These are phyloP conservation scores for Daldinia concentrica DNA, from an alignment of 495 filamentous ascomycete genomes.

Conservation along the genomic window DNA sequence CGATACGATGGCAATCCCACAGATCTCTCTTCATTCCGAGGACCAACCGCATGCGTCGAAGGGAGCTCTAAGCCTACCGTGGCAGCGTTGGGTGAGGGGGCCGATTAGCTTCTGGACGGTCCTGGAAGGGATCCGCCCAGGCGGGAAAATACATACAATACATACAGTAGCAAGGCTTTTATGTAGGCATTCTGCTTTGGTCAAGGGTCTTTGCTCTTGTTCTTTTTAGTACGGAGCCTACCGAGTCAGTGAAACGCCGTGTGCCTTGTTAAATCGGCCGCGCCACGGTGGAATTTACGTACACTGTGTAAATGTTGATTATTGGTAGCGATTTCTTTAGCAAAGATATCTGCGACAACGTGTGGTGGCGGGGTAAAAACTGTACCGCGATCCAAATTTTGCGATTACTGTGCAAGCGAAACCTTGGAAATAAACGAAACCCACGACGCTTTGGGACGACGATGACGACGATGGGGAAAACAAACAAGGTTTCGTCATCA, in stretches of 20 bases:
- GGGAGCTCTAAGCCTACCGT: slow-evolving; percentile 19
- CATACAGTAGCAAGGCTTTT: neutral
- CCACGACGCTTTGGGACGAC: slow-evolving; percentile 18
- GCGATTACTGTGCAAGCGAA: neutral
- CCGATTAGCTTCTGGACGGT: slow-evolving; percentile 28
- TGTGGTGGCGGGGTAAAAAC: neutral
- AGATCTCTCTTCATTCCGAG: slow-evolving; percentile 22
- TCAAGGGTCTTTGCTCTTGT: slow-evolving; percentile 6
- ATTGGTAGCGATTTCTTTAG: slow-evolving; percentile 1
- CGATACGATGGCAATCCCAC: slow-evolving; percentile 30
- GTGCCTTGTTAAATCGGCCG: slow-evolving; percentile 4
- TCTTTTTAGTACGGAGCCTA: slow-evolving; percentile 5
- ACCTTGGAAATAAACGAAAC: slow-evolving; percentile 25
- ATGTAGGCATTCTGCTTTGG: slow-evolving; percentile 4
- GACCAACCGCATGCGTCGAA: slow-evolving; percentile 34
- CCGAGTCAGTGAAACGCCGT: slow-evolving; percentile 26
- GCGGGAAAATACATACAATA: slow-evolving; percentile 2
- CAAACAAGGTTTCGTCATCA: slow-evolving; percentile 4
- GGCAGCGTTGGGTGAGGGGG: slow-evolving; percentile 21
- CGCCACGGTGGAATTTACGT: neutral
- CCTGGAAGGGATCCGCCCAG: slow-evolving; percentile 33
- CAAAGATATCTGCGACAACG: slow-evolving; percentile 10
- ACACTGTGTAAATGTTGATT: slow-evolving; percentile 7
- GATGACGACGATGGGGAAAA: slow-evolving; percentile 28
- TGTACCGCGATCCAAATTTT: slow-evolving; percentile 6